Base-by-base conservation (phyloP, 164 flowering plant species). In the Akebia trifoliata region DNA sequence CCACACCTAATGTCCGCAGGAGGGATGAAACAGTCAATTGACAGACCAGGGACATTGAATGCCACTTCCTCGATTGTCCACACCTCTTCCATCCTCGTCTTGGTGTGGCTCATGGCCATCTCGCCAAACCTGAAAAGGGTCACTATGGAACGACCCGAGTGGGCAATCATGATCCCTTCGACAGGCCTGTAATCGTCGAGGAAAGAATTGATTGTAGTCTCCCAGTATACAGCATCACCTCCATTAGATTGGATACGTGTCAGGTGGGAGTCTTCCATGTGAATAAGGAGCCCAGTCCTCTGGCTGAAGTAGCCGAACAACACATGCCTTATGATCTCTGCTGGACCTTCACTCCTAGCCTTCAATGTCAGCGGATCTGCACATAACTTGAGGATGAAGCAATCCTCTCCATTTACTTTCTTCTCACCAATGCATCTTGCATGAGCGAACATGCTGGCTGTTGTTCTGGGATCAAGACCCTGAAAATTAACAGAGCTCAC, bases 31-130 rank as follows among this genome's bases (percentile, higher is more conserved):
- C 87, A 82, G 60, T 82, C 87, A 25, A 75, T 53, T 2, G 84
- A 80, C 20, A 82, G 61, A 8, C 87, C 87, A 0, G 79, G 85
- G 4, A 82, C 79, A 59, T 82, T 82, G 62, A 82, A 82, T 3
- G 82, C 84, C 46, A 80, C 87, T 62, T 82, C 87, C 67, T 82
- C 82, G 34, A 82, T 82, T 6, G 84, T 78, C 87, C 87, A 82
- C 1, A 71, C 78, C 47, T 82, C 87, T 65, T 82, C 84, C 84
- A 82, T 77, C 54, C 82, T 63, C 14, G 87, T 82, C 77, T 74
- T 79, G 8, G 84, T 82, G 66, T 82, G 87, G 74, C 84, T 80
- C 88, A 80, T 78, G 26, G 89, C 82, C 47, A 75, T 83, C 52
- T 83, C 89, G 6, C 89, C 89, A 36, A 83, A 81, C 59, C 78